Evolutionary conservation across 192 early-diverging fungal genomes (phyloP).

Genomic region (Pilaira anomala): DNA sequence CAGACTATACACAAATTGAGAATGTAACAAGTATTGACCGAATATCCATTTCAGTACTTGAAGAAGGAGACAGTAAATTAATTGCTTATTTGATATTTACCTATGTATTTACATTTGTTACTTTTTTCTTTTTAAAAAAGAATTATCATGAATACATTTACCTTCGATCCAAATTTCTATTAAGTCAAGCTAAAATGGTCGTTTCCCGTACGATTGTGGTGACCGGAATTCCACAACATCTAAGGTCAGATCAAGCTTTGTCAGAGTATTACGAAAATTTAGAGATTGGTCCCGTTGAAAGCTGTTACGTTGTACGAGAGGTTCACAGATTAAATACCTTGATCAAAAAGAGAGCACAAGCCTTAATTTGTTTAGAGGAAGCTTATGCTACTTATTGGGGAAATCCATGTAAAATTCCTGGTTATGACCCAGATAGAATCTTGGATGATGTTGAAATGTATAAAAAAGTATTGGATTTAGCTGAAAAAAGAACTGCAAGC

Average conservation of each 20-base stretch:
- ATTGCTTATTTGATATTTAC: conserved; percentile 35
- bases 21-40: conserved; percentile 1
- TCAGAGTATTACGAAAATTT: conserved; percentile 51
- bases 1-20: not conserved
- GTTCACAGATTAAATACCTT: conserved; percentile 40
- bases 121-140: conserved; percentile 21
- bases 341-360: conserved; percentile 46
- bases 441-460: conserved; percentile 35
- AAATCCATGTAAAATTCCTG: conserved; percentile 61
- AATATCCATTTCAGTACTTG: conserved; percentile 27
- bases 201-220: conserved; percentile 48
- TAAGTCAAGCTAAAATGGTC: conserved; percentile 3
- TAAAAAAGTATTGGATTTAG: not conserved
- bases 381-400: conserved; percentile 56
- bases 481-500: not conserved
- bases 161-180: conserved; percentile 23
- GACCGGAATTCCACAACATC: conserved; percentile 44
- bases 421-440: conserved; percentile 55
- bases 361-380: conserved; percentile 50
- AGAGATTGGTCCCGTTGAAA: conserved; percentile 52
- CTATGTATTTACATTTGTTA: conserved; percentile 26
- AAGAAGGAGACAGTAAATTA: conserved; percentile 11
- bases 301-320: conserved; percentile 49
- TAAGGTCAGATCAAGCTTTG: conserved; percentile 50
- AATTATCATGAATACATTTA: conserved; percentile 21